Conservation (phyloP, 257 asterid genomes). For the Penstemon newberryi region DNA sequence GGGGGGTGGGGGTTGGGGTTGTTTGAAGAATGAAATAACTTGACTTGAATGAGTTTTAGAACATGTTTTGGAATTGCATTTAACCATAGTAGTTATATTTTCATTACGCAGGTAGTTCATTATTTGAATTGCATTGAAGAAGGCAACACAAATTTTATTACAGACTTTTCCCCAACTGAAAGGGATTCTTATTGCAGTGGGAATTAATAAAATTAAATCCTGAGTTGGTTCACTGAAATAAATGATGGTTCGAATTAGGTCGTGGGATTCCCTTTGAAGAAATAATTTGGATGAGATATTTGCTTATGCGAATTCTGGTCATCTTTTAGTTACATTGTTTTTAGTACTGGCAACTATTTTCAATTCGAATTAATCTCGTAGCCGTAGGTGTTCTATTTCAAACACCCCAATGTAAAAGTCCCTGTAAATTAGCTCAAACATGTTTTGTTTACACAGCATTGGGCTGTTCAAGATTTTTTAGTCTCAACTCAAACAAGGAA, state of each 20-base stretch:
- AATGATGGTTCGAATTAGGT: not conserved
- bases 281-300: not conserved
- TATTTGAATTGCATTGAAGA: constrained; percentile 37
- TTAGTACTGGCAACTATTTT: not conserved
- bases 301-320: not conserved
- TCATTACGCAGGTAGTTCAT: constrained; percentile 36
- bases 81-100: not conserved
- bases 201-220: not conserved
- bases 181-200: not conserved
- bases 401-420: too few relatives aligned
- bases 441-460: too few relatives aligned
- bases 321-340: constrained; percentile 8
- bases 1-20: too few relatives aligned
- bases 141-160: constrained; percentile 30
- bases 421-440: too few relatives aligned
- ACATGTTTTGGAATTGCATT: not conserved
- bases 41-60: not conserved
- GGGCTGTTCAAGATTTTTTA: too few relatives aligned
- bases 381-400: too few relatives aligned
- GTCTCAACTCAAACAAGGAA: too few relatives aligned
- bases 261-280: too few relatives aligned
- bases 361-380: too few relatives aligned
- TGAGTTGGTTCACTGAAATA: not conserved
- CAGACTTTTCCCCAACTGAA: constrained; percentile 27
- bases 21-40: not conserved